Evolutionary conservation across 2,329 filamentous ascomycete species (phyloP), one percentile per base, ranked within the genome.

Genomic region (Paecilomyces niveus): DNA sequence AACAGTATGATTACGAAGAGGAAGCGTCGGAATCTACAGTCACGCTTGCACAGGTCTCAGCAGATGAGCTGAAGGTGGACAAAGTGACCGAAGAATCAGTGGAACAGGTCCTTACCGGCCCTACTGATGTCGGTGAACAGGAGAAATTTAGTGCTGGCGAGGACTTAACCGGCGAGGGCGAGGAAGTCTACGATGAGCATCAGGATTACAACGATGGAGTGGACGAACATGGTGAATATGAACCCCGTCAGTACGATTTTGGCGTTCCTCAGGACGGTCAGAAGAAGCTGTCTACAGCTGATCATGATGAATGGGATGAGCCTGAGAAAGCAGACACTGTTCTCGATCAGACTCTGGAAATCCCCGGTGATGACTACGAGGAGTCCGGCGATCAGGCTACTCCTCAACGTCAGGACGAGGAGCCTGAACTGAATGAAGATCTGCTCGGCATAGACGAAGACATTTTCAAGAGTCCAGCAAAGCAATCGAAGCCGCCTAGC

Each of bases 371-470:
- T 33, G 59, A 59, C 29, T 62, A 63, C 33, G 54, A 59, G 33
- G 59, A 60, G 8, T 39, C 35, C 53, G 57, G 63, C 51, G 49
- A 54, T 53, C 58, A 58, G 21, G 52, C 57, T 13, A 58, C 62
- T 6, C 53, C 45, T 8, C 55, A 60, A n/a, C 53, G 26, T 45
- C 58, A 53, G 35, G 22, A 11, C 58, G 59, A 57, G 52, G 53
- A n/a, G 22, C 60, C 63, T 45, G 60, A 63, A 21, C 22, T 56
- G 24, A 52, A 59, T 49, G 63, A 74, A 62, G 66, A 72, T 58
- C 59, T 71, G 54, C 66, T 73, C 54, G 72, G 65, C 56, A 66
- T 69, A 56, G 64, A 68, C 58, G 71, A 71, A 56, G 71, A 72
- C 52, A 53, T 71, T 15, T 65, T 72, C 59, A 67, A 70, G 35